These are phyloP conservation scores for Flaveria linearis DNA, from an alignment of 129 eudicot species.

Conservation along the genomic window DNA sequence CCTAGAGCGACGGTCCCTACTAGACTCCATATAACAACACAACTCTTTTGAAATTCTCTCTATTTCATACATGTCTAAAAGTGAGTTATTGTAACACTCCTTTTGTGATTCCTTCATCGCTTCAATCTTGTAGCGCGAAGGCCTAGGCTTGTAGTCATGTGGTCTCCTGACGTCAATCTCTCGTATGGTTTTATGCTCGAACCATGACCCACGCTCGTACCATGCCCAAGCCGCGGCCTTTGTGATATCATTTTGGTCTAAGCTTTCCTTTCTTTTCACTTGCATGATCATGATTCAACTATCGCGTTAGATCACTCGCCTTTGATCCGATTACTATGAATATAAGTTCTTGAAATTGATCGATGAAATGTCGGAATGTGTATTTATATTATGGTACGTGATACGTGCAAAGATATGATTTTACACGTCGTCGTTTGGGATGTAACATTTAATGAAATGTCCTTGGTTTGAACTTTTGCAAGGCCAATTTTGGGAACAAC, in stretches of 20 bases:
- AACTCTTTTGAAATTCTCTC: slow-evolving; percentile 52
- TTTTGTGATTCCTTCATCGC: slow-evolving; percentile 39
- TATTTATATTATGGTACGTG: slow-evolving; percentile 12
- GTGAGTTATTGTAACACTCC: slow-evolving; percentile 35
- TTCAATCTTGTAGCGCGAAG: slow-evolving; percentile 67
- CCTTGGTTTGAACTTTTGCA: slow-evolving; percentile 22
- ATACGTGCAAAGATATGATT: neutral
- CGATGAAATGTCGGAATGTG: neutral
- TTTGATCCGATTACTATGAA: neutral
- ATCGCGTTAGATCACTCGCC: neutral
- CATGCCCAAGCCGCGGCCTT: slow-evolving; percentile 83
- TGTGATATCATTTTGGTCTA: slow-evolving; percentile 42
- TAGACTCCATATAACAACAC: slow-evolving; percentile 40
- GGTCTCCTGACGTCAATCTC: slow-evolving; percentile 39
- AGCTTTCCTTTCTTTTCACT: slow-evolving; percentile 5
- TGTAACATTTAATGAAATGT: slow-evolving; percentile 21
- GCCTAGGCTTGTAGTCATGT: slow-evolving; percentile 31
- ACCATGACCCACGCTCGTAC: slow-evolving; percentile 67
- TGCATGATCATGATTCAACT: slow-evolving; percentile 10
- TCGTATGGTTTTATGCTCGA: slow-evolving; percentile 34
- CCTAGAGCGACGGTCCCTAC: slow-evolving; percentile 23
- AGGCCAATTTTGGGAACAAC: slow-evolving; percentile 35
- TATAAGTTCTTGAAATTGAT: neutral
- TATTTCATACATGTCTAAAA: slow-evolving; percentile 59
- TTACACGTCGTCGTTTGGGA: slow-evolving; percentile 21